Evolutionary conservation across 2,329 filamentous ascomycete genomes (phyloP).

Genomic region (Fusarium falciforme): DNA sequence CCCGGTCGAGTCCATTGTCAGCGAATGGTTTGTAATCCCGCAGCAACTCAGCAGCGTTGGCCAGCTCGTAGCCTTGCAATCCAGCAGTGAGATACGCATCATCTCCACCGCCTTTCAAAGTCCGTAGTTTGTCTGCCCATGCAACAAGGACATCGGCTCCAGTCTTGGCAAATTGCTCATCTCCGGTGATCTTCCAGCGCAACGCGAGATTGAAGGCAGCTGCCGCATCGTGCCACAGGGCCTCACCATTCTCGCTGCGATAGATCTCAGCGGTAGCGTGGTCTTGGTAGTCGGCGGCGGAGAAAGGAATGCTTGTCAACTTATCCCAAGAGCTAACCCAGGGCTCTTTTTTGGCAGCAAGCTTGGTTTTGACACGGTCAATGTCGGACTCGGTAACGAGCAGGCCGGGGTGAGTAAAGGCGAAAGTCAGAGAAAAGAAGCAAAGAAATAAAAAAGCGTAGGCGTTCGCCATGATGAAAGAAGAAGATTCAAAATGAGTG

Average conservation of each 20-base stretch:
- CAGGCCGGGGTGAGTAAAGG: conserved; percentile 20
- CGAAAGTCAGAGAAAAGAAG: neutral
- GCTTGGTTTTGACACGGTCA: conserved; percentile 7
- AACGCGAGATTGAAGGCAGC: conserved; percentile 20
- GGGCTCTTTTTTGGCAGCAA: conserved; percentile 10
- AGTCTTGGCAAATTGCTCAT: neutral
- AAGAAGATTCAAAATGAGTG: neutral
- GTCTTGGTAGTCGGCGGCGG: neutral
- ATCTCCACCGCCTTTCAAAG: neutral
- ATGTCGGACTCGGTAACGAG: conserved; percentile 24
- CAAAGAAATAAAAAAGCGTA: neutral
- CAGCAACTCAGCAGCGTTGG: neutral
- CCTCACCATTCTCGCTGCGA: conserved; percentile 11
- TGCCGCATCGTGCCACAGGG: conserved; percentile 23
- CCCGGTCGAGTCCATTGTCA: neutral
- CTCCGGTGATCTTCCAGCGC: neutral
- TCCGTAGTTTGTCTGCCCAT: neutral
- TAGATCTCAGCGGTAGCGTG: neutral
- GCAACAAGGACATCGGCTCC: neutral
- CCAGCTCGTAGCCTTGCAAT: neutral
- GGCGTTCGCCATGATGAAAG: neutral
- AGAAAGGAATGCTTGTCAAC: conserved; percentile 13
- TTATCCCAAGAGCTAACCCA: conserved; percentile 22
- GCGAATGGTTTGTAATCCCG: neutral
- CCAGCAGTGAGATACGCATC: neutral